These are phyloP conservation scores for Fusarium begoniae DNA, from an alignment of 2,329 filamentous ascomycete species.

Conservation along the genomic window DNA sequence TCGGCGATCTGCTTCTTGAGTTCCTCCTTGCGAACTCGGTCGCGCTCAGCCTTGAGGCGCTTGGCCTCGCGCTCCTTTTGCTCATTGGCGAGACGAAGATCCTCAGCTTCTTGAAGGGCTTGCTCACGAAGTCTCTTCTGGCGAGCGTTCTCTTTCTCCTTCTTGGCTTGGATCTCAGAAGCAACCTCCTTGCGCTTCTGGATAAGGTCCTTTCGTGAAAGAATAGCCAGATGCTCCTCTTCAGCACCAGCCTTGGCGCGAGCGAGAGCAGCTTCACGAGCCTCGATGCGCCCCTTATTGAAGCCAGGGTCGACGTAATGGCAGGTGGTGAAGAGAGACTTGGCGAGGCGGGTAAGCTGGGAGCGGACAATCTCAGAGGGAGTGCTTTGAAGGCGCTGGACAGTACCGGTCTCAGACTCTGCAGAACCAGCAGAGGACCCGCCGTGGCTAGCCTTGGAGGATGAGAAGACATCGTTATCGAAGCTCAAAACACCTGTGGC, in stretches of 20 bases:
- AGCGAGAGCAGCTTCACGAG: conserved; percentile 80
- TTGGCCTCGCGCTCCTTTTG: conserved; percentile 89
- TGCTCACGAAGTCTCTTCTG: conserved; percentile 88
- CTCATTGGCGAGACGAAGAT: conserved; percentile 88
- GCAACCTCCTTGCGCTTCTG: conserved; percentile 97
- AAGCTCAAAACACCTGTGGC: conserved; percentile 95
- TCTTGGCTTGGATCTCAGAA: conserved; percentile 85
- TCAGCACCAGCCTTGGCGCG: conserved; percentile 89
- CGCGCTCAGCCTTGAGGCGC: conserved; percentile 85
- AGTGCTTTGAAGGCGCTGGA: conserved; percentile 96
- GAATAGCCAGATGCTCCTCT: conserved; percentile 85
- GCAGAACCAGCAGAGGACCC: conserved; percentile 87
- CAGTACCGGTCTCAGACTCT: conserved; percentile 82
- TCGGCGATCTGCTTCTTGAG: conserved; percentile 92
- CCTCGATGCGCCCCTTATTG: conserved; percentile 81
- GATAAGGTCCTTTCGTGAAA: conserved; percentile 89
- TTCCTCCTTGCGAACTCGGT: conserved; percentile 91
- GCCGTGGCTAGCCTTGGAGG: conserved; percentile 88
- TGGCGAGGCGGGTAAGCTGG: conserved; percentile 90
- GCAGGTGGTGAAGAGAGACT: conserved; percentile 90
- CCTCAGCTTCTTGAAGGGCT: conserved; percentile 88
- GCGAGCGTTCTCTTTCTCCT: conserved; percentile 91
- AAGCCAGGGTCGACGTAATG: conserved; percentile 94
- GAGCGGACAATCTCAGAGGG: conserved; percentile 97
- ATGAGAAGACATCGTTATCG: conserved; percentile 98